These are phyloP conservation scores for Podospora appendiculata DNA, from an alignment of 495 filamentous ascomycete genomes.

Conservation along the genomic window DNA sequence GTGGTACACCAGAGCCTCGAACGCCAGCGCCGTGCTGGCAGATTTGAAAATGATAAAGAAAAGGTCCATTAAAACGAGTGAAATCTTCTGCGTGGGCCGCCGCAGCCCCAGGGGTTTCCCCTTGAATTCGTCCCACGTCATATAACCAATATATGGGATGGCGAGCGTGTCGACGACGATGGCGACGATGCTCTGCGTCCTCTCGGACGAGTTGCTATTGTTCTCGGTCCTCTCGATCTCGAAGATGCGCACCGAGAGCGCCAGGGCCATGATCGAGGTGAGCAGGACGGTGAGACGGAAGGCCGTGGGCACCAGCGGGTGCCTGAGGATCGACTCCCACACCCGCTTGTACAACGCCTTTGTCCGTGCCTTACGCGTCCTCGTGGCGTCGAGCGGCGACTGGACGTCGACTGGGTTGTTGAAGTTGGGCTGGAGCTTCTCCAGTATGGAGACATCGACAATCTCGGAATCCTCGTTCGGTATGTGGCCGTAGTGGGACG, in stretches of 20 bases:
- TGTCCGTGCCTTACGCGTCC: conserved; percentile 10
- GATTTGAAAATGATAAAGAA: conserved; percentile 96
- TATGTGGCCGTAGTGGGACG: conserved; percentile 42
- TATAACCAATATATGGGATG: conserved; percentile 81
- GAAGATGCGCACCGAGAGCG: conserved; percentile 68
- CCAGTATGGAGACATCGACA: conserved; percentile 33
- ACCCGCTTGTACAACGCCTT: conserved; percentile 33
- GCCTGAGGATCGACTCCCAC: conserved; percentile 52
- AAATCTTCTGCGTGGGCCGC: conserved; percentile 72
- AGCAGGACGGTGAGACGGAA: conserved; percentile 77
- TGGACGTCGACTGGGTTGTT: conserved; percentile 24
- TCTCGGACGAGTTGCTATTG: conserved; percentile 35
- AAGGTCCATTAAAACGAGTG: conserved; percentile 81
- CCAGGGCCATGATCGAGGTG: conserved; percentile 77
- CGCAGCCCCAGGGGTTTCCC: conserved; percentile 86
- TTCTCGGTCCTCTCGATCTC: conserved; percentile 42
- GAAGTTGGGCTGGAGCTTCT: conserved; percentile 43
- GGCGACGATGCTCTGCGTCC: conserved; percentile 78
- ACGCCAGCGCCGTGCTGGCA: conserved; percentile 82
- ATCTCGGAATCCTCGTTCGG: conserved; percentile 35
- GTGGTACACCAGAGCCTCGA: conserved; percentile 70
- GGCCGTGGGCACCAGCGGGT: conserved; percentile 76
- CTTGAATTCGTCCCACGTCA: conserved; percentile 94
- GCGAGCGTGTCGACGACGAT: conserved; percentile 86
- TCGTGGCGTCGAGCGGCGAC: conserved; percentile 7